Percentiles rank a stretch among this genome's conserved stretches.
phyloP scores from a whole-genome alignment of 495 filamentous ascomycete genomes.

The Aspergillus nidulans region DNA sequence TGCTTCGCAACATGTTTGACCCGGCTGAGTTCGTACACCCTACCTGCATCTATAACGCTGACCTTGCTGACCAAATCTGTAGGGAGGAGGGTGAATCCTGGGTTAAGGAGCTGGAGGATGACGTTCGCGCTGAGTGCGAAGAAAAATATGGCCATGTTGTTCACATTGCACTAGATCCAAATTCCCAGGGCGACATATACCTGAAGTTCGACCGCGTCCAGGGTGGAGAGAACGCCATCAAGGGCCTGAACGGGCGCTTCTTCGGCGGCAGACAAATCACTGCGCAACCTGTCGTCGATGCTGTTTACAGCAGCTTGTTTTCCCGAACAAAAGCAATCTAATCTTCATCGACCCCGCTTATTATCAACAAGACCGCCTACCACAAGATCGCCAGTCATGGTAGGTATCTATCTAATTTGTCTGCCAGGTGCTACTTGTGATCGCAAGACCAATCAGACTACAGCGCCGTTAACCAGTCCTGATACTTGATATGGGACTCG shows the following conservation, averaged over 20 bases:
- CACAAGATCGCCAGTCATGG: neutral
- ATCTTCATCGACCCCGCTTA: conserved; percentile 8
- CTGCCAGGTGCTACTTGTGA: conserved; percentile 25
- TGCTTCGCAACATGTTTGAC: conserved; percentile 95
- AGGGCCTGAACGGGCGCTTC: conserved; percentile 93
- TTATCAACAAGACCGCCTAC: neutral
- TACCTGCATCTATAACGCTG: neutral
- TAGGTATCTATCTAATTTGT: conserved; percentile 29
- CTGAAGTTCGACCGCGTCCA: conserved; percentile 94
- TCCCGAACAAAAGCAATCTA: conserved; percentile 72
- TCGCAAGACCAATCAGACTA: conserved; percentile 16
- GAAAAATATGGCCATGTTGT: conserved; percentile 96
- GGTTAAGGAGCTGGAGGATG: conserved; percentile 91
- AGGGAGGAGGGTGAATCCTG: conserved; percentile 85
- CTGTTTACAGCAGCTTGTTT: conserved; percentile 97
- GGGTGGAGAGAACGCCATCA: conserved; percentile 94
- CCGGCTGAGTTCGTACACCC: conserved; percentile 60
- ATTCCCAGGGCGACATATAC: conserved; percentile 93
- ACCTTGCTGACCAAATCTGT: conserved; percentile 39
- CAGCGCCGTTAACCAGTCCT: conserved; percentile 9
- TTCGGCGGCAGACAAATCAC: conserved; percentile 88
- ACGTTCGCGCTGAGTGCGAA: conserved; percentile 90
- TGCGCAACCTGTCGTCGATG: conserved; percentile 93
- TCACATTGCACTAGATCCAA: conserved; percentile 93
- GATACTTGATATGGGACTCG: conserved; percentile 1